A percentile compares a stretch with the other conserved stretches of the same genome.
phyloP scores from a whole-genome alignment of 352 stramenopile species.

The Phytopythium boreale region DNA sequence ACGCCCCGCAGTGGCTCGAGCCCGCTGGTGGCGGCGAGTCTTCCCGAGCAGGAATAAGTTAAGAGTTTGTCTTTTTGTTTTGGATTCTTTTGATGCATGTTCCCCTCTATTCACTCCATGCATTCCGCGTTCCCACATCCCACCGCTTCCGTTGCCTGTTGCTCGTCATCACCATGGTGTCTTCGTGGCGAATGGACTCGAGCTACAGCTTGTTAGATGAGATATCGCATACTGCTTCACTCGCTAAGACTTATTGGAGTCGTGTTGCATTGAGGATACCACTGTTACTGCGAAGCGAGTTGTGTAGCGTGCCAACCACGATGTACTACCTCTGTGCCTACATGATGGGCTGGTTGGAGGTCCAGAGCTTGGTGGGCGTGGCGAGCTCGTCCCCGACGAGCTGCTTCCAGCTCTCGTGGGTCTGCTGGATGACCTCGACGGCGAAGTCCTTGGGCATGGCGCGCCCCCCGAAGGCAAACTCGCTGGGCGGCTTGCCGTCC shows the following conservation, averaged over 20 bases:
- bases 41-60: constrained; percentile 7
- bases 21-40: neutral
- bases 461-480: constrained; percentile 97
- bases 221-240: too few species aligned
- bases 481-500: constrained; percentile 98
- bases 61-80: neutral
- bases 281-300: too few species aligned
- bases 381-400: constrained; percentile 54
- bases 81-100: neutral
- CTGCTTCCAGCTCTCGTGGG: constrained; percentile 86
- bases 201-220: too few species aligned
- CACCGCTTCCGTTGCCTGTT: neutral
- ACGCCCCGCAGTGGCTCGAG: neutral
- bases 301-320: too few species aligned
- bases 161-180: neutral
- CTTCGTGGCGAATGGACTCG: neutral
- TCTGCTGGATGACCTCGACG: constrained; percentile 89
- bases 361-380: constrained; percentile 64
- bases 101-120: neutral
- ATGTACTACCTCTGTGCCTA: constrained; percentile 7
- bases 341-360: constrained; percentile 32
- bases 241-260: too few species aligned
- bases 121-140: neutral
- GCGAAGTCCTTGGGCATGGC: constrained; percentile 84
- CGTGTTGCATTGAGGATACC: neutral